phyloP scores from a whole-genome alignment of 495 filamentous ascomycete genomes.

The Aspergillus carlsbadensis region DNA sequence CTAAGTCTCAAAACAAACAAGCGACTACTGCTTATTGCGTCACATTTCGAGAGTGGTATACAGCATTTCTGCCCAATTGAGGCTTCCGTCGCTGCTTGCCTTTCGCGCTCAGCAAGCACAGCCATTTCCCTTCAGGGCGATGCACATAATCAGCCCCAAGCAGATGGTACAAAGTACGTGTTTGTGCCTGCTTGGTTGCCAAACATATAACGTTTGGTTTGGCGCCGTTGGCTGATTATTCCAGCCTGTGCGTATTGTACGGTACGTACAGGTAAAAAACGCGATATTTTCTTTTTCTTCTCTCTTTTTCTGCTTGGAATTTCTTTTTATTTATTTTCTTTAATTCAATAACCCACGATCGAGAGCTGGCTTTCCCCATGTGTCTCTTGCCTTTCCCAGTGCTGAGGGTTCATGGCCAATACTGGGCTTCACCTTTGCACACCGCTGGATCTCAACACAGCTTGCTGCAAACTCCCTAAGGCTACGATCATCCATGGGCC shows the following conservation, averaged over 20 bases:
- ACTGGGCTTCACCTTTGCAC: not conserved
- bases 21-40: not conserved
- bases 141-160: not conserved
- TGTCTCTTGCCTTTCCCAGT: too few relatives aligned
- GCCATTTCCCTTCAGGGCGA: conserved; percentile 2
- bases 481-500: not conserved
- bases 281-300: conserved; percentile 5
- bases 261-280: not conserved
- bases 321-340: conserved; percentile 4
- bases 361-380: too few relatives aligned
- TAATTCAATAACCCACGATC: not conserved
- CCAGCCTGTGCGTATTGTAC: not conserved
- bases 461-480: conserved; percentile 5
- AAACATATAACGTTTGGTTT: not conserved
- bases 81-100: not conserved
- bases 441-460: conserved; percentile 8
- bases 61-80: conserved; percentile 1
- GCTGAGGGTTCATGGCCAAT: conserved; percentile 2
- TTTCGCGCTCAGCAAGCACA: not conserved
- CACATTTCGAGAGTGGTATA: not conserved
- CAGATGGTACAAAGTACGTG: conserved; percentile 8
- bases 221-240: not conserved
- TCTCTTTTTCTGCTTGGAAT: conserved; percentile 1
- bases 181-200: conserved; percentile 7
- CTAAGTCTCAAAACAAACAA: conserved; percentile 2